Conservation (phyloP, 805 yeast species). For the Priceomyces melissophilus region DNA sequence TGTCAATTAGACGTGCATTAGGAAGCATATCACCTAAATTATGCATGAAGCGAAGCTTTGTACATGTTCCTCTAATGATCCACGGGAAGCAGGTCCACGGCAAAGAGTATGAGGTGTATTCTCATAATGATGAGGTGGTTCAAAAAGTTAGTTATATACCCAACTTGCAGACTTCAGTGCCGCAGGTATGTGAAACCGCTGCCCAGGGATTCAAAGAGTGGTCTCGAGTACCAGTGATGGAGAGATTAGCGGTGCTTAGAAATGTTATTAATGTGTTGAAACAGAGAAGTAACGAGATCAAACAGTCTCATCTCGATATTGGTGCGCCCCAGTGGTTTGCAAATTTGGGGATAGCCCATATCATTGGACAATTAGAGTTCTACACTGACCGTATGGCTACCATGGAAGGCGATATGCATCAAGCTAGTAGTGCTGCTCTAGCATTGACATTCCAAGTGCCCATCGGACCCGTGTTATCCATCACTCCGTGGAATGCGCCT, state of each 20-base stretch:
- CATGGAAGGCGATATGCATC: constrained; percentile 16
- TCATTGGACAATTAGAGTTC: constrained; percentile 27
- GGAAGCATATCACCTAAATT: too few species aligned
- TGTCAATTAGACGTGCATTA: too few species aligned
- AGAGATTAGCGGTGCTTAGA: constrained; percentile 18
- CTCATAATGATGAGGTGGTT: constrained; percentile 5
- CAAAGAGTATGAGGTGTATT: constrained; percentile 8
- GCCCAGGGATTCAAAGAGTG: constrained; percentile 25
- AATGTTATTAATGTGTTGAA: constrained; percentile 14
- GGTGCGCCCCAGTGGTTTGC: constrained; percentile 38
- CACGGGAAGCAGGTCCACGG: constrained; percentile 11
- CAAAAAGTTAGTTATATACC: constrained; percentile 6
- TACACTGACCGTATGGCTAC: constrained; percentile 18
- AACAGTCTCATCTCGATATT: constrained; percentile 22
- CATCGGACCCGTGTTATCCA: constrained; percentile 43
- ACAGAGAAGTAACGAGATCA: constrained; percentile 9
- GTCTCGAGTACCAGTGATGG: constrained; percentile 13
- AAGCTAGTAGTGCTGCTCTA: constrained; percentile 13
- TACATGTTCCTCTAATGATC: constrained; percentile 13
- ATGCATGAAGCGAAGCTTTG: too few species aligned
- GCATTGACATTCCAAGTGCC: constrained; percentile 35
- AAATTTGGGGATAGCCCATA: constrained; percentile 26
- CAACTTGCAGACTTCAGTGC: constrained; percentile 4
- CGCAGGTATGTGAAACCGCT: constrained; percentile 16
- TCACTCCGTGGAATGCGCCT: constrained; percentile 52